These are phyloP conservation scores for Yamadazyma sp. DNA, from an alignment of 805 yeast genomes.

Conservation along the genomic window DNA sequence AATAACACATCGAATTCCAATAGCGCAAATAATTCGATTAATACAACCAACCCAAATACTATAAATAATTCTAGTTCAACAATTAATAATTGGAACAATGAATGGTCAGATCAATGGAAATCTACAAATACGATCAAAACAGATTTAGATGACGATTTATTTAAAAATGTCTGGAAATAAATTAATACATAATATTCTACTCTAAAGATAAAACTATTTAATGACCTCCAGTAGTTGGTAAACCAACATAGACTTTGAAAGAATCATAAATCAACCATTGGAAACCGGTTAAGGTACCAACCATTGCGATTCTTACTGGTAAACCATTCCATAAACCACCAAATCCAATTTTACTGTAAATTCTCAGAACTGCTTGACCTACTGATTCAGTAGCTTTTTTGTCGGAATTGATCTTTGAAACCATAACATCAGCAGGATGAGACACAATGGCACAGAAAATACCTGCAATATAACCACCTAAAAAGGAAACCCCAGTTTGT, in stretches of 20 bases:
- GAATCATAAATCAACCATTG: constrained; percentile 98
- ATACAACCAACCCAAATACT: not conserved
- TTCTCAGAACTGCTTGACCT: constrained; percentile 65
- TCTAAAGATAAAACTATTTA: constrained; percentile 1
- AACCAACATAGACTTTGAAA: constrained; percentile 89
- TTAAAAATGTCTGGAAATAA: constrained; percentile 66
- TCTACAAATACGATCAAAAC: not conserved
- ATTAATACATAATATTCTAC: not conserved
- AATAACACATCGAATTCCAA: constrained; percentile 5
- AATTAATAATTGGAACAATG: constrained; percentile 13
- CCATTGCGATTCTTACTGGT: constrained; percentile 91
- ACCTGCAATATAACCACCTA: constrained; percentile 97
- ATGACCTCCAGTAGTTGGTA: constrained; percentile 81
- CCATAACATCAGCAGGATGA: constrained; percentile 99
- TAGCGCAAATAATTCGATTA: constrained; percentile 3
- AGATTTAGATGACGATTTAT: constrained; percentile 58
- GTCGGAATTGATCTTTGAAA: constrained; percentile 82
- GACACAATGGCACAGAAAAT: constrained; percentile 93
- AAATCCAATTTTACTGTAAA: constrained; percentile 83
- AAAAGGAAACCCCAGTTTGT: constrained; percentile 93
- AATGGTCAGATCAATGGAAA: constrained; percentile 38
- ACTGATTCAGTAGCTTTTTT: constrained; percentile 62
- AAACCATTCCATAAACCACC: constrained; percentile 93
- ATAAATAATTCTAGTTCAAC: not conserved
- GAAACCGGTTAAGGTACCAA: constrained; percentile 95